Base-by-base conservation (phyloP, 2,329 filamentous ascomycete genomes). In the Emericellopsis cladophorae region DNA sequence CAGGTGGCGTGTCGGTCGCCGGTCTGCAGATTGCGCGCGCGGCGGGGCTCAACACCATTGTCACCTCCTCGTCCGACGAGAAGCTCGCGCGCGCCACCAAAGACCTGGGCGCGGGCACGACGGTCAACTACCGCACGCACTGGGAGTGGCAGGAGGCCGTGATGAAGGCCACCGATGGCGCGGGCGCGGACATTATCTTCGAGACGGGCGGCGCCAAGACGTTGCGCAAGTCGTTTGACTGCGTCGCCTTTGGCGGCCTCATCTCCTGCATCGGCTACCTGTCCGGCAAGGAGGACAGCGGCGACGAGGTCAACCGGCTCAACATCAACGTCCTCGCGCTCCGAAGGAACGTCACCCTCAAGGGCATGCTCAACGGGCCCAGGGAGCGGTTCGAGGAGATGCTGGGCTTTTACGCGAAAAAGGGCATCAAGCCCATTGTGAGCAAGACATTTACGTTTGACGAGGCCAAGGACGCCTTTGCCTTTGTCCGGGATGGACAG, bases 291-390 rank as follows among this genome's bases (percentile, higher is more conserved):
- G 61, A 74, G 44, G 76, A 81, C 48, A 65, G 63, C 1, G 55
- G 60, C 24, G 12, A 26, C 18, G 24, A 37, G 36, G 43, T 47
- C 45, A 72, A 76, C 53, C 54, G 72, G 36, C 60, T 71, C 7
- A 79, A 80, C 46, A 69, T 78, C 12, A 82, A 81, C 48, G 57
- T 82, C 23, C 58, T 71, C 41, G 67, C 66, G n/a, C 45, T 68
- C 46, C 47, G 61, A 41, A 53, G 62, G 44, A 70, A 68, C 45
- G 63, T 66, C 12, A 70, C 67, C 26, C 53, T 70, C 39, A 66
- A 66, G 49, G 66, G 79, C 0, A 70, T 82, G 7, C 49, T 81
- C 23, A 81, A 81, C 53, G 79, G 79, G 0, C 76, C 79, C 9
- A 52, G 56, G 42, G 63, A 68, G 37, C 55, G 64, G 34, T 67